Evolutionary conservation across 768 basidiomycete genomes (phyloP).

Genomic region (Pleurotus eryngii): DNA sequence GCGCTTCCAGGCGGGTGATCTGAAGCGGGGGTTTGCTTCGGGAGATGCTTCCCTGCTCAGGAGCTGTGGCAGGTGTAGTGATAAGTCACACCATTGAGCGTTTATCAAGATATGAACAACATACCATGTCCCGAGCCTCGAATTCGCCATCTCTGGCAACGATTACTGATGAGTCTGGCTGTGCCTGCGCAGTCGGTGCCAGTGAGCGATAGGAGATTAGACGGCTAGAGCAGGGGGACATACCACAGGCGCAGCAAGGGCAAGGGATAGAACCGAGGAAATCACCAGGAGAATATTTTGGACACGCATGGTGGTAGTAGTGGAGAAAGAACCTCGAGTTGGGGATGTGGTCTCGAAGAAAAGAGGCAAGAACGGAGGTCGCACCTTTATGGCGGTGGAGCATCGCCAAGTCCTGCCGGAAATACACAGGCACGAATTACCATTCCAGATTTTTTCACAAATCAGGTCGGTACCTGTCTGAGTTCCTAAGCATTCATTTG

Average conservation of each 20-base stretch:
- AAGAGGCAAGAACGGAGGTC: neutral
- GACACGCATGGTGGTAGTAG: neutral
- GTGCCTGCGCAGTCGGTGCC: neutral
- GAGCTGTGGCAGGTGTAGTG: neutral
- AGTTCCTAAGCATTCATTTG: neutral
- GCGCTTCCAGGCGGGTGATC: neutral
- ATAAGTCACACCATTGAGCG: too few relatives aligned
- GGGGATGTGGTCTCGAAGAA: neutral
- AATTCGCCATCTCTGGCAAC: neutral
- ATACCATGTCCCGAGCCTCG: constrained; percentile 2
- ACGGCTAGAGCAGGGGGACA: neutral
- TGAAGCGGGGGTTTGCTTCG: neutral
- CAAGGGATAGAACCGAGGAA: constrained; percentile 4
- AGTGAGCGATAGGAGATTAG: neutral
- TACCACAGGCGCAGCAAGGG: constrained; percentile 6
- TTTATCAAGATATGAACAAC: neutral
- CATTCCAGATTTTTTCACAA: neutral
- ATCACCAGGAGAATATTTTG: constrained; percentile 7
- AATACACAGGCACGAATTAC: neutral
- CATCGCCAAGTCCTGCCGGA: neutral
- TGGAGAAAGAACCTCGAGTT: neutral
- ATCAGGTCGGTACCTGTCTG: constrained; percentile 1
- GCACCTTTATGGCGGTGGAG: neutral
- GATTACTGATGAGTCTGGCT: constrained; percentile 4
- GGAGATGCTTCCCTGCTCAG: neutral